Evolutionary conservation across 768 basidiomycete genomes (phyloP), one percentile per base, ranked within the genome.

Genomic region (Daedaleopsis nitida): DNA sequence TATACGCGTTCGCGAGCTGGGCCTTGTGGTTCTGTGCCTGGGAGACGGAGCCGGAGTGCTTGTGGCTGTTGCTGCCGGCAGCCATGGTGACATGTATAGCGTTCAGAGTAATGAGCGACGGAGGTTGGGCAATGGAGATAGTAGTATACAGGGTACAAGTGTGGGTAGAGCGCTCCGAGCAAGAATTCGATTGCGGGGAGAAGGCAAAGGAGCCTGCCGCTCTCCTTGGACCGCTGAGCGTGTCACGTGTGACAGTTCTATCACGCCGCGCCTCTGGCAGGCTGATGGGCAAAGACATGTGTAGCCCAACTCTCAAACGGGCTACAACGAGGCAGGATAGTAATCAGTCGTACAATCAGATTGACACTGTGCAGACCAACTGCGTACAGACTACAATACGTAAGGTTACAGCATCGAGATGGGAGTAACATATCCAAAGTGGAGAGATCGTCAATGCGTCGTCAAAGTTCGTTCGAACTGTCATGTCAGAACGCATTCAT

Each of bases 1-100:
- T 95, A 80, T 98, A 98, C 61, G 96, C 96, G 73, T 86, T 93
- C 69, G 90, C 90, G 71, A 98, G 92, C 74, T 95, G 87, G 32
- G 89, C 91, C 76, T 88, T 92, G 77, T 88, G 83, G 74, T 92
- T 93, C 77, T 75, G 74, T 38, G 68, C 65, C 51, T 65, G 59
- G 7, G 75, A 76, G 42, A 70, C 68, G 38, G 73, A 67, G 56
- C 71, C 72, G 39, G 70, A 69, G 55, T 70, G 73, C 53, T 63
- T 54, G 53, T 72, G 71, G 37, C 69, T 69, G 57, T 66, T 65
- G 42, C 58, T 43, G 45, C 23, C 24, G 21, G 54, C 42, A 42
- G 69, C 65, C 71, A 72, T 72, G 37, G 59, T 64, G 58, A 68
- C 71, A 72, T 72, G 60, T 70, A 70, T 65, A 52, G 43, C 11